These are phyloP conservation scores for Camellia japonica DNA, from an alignment of 148 eudicot genomes.

Conservation along the genomic window DNA sequence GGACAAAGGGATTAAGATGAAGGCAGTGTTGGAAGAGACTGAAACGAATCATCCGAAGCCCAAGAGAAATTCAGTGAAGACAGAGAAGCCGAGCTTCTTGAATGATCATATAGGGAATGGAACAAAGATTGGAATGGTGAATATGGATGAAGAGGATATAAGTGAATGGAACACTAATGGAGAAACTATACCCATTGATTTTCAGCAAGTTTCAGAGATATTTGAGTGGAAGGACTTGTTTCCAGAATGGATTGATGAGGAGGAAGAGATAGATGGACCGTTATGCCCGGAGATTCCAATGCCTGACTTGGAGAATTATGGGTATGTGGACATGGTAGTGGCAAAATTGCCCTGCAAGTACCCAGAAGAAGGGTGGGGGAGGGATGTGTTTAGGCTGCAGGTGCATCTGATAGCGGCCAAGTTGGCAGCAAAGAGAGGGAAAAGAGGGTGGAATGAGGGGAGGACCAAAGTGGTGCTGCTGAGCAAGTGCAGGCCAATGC, in stretches of 20 bases:
- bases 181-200: constrained; percentile 34
- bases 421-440: constrained; percentile 57
- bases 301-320: constrained; percentile 49
- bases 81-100: constrained; percentile 62
- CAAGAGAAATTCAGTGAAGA: constrained; percentile 27
- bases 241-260: constrained; percentile 98
- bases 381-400: constrained; percentile 72
- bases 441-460: constrained; percentile 44
- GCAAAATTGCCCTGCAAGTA: constrained; percentile 69
- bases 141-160: constrained; percentile 74
- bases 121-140: constrained; percentile 58
- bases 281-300: constrained; percentile 83
- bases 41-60: constrained; percentile 21
- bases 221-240: constrained; percentile 81
- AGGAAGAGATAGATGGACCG: constrained; percentile 68
- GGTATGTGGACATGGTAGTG: constrained; percentile 57
- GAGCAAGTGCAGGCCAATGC: constrained; percentile 91
- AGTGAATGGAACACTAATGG: constrained; percentile 58
- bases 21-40: constrained; percentile 61
- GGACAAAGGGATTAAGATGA: constrained; percentile 67
- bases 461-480: constrained; percentile 60
- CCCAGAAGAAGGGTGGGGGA: constrained; percentile 65
- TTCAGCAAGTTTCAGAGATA: constrained; percentile 53
- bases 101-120: constrained; percentile 41
- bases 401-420: constrained; percentile 67